Evolutionary conservation across 225 moss, liverwort and hornwort species (phyloP).

Genomic region (Pseudisothecium myosuroides): DNA sequence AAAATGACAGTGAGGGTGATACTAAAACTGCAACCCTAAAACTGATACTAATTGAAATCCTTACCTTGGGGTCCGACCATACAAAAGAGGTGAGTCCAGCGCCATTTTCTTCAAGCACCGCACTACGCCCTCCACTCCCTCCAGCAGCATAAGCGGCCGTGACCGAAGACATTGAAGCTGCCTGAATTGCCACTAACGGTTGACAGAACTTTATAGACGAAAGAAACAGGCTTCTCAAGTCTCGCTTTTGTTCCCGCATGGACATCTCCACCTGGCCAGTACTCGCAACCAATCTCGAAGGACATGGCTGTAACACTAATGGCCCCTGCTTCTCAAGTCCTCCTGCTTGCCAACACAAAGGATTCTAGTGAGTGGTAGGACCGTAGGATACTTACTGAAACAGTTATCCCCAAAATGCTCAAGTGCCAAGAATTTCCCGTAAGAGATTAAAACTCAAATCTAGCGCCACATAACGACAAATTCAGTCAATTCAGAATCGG

Average conservation of each 20-base stretch:
- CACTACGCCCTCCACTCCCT: slow-evolving; percentile 3
- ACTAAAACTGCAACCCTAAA: neutral
- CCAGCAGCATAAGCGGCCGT: slow-evolving; percentile 4
- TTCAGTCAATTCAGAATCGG: neutral
- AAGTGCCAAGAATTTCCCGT: neutral
- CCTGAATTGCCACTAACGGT: slow-evolving; percentile 9
- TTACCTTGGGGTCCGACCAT: slow-evolving; percentile 41
- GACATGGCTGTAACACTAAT: neutral
- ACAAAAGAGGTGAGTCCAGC: slow-evolving; percentile 24
- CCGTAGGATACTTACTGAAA: neutral
- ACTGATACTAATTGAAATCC: neutral
- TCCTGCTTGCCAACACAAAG: neutral
- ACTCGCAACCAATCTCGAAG: neutral
- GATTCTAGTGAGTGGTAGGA: neutral
- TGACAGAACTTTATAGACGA: slow-evolving; percentile 8
- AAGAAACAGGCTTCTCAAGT: slow-evolving; percentile 8
- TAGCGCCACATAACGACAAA: neutral
- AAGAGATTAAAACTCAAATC: too few relatives aligned
- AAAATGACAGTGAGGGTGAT: neutral
- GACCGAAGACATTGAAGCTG: slow-evolving; percentile 5
- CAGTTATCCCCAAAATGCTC: neutral
- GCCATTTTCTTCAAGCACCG: slow-evolving; percentile 24
- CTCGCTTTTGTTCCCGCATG: neutral
- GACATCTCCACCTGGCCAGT: slow-evolving; percentile 14
- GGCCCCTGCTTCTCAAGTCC: slow-evolving; percentile 17